Percentiles rank a stretch among this genome's conserved stretches.
phyloP scores from a whole-genome alignment of 768 basidiomycete species.

The Boletus subparvulus region DNA sequence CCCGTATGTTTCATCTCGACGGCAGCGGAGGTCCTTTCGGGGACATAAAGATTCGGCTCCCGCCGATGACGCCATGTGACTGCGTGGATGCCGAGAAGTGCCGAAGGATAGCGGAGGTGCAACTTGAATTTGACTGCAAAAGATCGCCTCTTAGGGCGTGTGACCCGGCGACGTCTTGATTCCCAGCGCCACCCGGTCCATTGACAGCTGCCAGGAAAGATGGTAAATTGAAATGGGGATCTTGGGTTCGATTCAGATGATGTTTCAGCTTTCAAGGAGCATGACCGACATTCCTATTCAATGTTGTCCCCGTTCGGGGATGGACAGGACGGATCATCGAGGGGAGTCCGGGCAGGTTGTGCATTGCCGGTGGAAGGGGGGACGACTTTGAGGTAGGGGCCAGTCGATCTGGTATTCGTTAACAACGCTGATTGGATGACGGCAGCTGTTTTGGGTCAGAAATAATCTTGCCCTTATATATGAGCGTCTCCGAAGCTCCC shows the following conservation, averaged over 20 bases:
- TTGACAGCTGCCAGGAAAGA: neutral
- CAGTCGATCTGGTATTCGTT: neutral
- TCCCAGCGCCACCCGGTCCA: conserved; percentile 1
- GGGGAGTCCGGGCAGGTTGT: neutral
- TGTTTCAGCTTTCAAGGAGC: neutral
- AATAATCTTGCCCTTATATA: conserved; percentile 17
- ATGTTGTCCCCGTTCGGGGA: neutral
- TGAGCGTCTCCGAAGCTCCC: conserved; percentile 10
- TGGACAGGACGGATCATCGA: no score
- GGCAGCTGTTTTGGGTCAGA: conserved; percentile 15
- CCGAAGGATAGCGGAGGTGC: neutral
- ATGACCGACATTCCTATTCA: neutral
- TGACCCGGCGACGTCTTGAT: neutral
- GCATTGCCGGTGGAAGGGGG: neutral
- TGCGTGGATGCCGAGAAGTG: neutral
- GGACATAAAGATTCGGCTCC: neutral
- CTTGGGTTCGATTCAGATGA: neutral
- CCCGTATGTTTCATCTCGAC: no score
- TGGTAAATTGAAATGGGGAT: neutral
- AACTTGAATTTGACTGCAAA: neutral
- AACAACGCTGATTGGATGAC: conserved; percentile 17
- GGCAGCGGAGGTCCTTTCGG: no score
- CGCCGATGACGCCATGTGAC: neutral
- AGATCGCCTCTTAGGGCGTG: neutral
- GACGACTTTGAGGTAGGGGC: neutral